These are phyloP conservation scores for Phytophthora capsici DNA, from an alignment of 352 stramenopile species.

Conservation along the genomic window DNA sequence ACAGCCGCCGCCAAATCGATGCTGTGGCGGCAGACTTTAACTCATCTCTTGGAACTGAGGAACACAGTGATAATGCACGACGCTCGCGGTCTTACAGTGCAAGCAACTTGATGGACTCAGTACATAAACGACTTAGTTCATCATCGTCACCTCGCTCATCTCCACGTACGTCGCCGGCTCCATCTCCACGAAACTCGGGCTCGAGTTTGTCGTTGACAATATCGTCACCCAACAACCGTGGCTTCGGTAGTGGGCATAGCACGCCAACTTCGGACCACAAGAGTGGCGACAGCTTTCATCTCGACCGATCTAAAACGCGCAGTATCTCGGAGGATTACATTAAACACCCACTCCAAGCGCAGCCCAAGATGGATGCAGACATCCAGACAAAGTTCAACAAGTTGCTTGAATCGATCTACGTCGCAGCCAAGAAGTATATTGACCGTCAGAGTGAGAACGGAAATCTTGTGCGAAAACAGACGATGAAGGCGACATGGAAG, in stretches of 20 bases:
- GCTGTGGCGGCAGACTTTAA: constrained; percentile 89
- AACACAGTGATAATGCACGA: constrained; percentile 54
- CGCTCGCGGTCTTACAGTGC: constrained; percentile 82
- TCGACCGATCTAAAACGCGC: constrained; percentile 63
- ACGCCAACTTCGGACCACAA: constrained; percentile 71
- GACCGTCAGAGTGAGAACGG: constrained; percentile 71
- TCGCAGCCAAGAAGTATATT: constrained; percentile 87
- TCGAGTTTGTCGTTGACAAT: constrained; percentile 73
- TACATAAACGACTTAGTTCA: constrained; percentile 79
- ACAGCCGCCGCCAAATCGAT: constrained; percentile 88
- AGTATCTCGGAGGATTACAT: constrained; percentile 85
- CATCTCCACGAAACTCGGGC: constrained; percentile 56
- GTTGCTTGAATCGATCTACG: constrained; percentile 86
- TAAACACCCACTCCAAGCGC: constrained; percentile 54
- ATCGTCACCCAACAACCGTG: constrained; percentile 73
- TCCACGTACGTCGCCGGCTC: constrained; percentile 60
- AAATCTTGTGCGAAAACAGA: constrained; percentile 69
- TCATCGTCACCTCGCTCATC: constrained; percentile 73
- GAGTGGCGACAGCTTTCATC: constrained; percentile 61
- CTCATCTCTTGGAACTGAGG: constrained; percentile 76
- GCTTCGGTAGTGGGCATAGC: constrained; percentile 65
- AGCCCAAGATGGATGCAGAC: constrained; percentile 88
- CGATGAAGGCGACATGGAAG: constrained; percentile 86
- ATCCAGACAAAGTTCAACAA: constrained; percentile 86
- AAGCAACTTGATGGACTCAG: constrained; percentile 84